These are phyloP conservation scores for Nissolia schottii DNA, from an alignment of 306 rosid species.

Conservation along the genomic window DNA sequence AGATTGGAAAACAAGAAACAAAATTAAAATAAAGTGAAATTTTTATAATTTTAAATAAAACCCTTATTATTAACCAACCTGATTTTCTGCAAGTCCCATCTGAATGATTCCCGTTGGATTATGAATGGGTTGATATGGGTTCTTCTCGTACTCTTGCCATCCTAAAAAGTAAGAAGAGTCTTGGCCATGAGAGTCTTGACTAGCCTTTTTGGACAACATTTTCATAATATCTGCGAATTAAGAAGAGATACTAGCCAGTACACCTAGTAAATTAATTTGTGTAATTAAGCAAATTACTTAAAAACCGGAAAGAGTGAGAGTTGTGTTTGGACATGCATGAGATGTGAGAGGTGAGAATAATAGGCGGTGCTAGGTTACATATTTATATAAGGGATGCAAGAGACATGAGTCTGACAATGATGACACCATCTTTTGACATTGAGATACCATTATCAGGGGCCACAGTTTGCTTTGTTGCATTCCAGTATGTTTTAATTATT, in stretches of 20 bases:
- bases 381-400: conserved; percentile 29
- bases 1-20: neutral
- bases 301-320: neutral
- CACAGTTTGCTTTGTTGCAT: neutral
- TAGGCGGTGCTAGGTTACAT: neutral
- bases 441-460: neutral
- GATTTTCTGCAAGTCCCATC: conserved; percentile 96
- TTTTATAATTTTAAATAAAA: neutral
- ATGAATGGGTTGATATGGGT: conserved; percentile 55
- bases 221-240: neutral
- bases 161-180: conserved; percentile 79
- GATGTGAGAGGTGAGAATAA: conserved; percentile 1
- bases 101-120: conserved; percentile 80
- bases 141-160: conserved; percentile 75
- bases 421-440: conserved; percentile 17
- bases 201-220: conserved; percentile 64
- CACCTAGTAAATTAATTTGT: neutral
- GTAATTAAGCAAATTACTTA: neutral
- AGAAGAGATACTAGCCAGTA: neutral
- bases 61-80: too few relatives aligned
- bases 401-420: conserved; percentile 24
- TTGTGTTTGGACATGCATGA: neutral
- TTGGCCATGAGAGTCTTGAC: conserved; percentile 67
- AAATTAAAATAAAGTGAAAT: too few relatives aligned
- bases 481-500: neutral